These are phyloP conservation scores for Yamagishiella unicocca DNA, from an alignment of 139 green algal species.

Conservation along the genomic window DNA sequence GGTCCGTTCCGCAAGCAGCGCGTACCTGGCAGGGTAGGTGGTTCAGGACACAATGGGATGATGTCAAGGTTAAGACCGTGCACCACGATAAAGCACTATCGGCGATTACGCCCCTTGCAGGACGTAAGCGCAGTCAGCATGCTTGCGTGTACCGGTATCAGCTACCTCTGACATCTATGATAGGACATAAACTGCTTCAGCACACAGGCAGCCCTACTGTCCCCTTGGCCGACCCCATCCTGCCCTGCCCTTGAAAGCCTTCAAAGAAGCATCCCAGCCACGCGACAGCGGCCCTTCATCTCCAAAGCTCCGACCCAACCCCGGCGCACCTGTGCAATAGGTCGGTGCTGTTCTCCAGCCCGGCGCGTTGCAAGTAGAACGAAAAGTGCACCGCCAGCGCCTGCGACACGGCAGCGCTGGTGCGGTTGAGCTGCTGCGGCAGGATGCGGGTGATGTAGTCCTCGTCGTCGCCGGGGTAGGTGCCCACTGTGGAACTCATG, in stretches of 20 bases:
- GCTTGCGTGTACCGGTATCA: not conserved
- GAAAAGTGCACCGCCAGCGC: slow-evolving; percentile 48
- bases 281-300: not conserved
- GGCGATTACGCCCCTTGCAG: not conserved
- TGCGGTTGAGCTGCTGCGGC: slow-evolving; percentile 44
- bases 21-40: not conserved
- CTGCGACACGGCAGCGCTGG: slow-evolving; percentile 12
- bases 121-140: not conserved
- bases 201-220: not conserved
- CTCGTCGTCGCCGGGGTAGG: slow-evolving; percentile 46
- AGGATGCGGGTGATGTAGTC: slow-evolving; percentile 45
- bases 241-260: not conserved
- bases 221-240: not conserved
- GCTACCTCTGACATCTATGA: too few relatives aligned
- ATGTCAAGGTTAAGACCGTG: not conserved
- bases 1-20: slow-evolving; percentile 29
- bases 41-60: not conserved
- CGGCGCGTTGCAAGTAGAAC: slow-evolving; percentile 34
- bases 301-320: not conserved
- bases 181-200: not conserved
- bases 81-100: not conserved
- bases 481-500: slow-evolving; percentile 33
- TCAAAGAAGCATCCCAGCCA: not conserved
- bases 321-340: slow-evolving; percentile 36
- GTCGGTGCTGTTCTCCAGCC: slow-evolving; percentile 47